A percentile compares a stretch with the other conserved stretches of the same genome.
phyloP scores from a whole-genome alignment of 2,329 filamentous ascomycete genomes.

The Neonectria magnoliae region DNA sequence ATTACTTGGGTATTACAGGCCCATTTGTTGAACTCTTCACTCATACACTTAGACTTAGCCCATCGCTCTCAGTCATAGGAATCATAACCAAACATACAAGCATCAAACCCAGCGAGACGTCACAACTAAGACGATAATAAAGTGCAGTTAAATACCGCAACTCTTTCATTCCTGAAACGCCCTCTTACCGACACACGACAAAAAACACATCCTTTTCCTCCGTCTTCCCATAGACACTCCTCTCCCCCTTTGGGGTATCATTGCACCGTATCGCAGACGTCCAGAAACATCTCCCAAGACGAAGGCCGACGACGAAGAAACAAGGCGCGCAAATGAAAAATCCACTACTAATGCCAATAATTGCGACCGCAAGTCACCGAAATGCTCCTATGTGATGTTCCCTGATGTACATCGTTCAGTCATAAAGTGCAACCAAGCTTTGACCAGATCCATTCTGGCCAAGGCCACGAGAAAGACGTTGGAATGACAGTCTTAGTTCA shows the following conservation, averaged over 20 bases:
- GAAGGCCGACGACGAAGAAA: conserved; percentile 12
- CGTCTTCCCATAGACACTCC: conserved; percentile 3
- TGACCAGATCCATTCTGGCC: neutral
- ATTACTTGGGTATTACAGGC: too few species aligned
- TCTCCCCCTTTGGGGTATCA: conserved; percentile 27
- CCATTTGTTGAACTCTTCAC: too few species aligned
- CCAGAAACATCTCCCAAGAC: conserved; percentile 19
- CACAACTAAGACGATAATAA: neutral
- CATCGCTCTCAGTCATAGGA: neutral
- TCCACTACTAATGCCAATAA: conserved; percentile 39
- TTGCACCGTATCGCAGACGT: conserved; percentile 23
- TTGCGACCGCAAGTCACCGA: conserved; percentile 22
- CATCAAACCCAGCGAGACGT: neutral
- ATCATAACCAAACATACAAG: neutral
- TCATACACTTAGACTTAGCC: too few species aligned
- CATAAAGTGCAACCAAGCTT: conserved; percentile 29
- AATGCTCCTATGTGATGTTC: conserved; percentile 35
- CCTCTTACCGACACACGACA: conserved; percentile 13
- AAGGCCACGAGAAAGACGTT: neutral
- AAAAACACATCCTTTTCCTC: conserved; percentile 11
- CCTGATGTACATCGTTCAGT: conserved; percentile 43
- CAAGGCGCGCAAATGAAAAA: conserved; percentile 32
- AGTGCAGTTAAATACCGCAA: neutral
- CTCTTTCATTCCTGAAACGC: conserved; percentile 13
- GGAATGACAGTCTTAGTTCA: neutral